phyloP scores from a whole-genome alignment of 352 stramenopile genomes.

The Pythium folliculosum region DNA sequence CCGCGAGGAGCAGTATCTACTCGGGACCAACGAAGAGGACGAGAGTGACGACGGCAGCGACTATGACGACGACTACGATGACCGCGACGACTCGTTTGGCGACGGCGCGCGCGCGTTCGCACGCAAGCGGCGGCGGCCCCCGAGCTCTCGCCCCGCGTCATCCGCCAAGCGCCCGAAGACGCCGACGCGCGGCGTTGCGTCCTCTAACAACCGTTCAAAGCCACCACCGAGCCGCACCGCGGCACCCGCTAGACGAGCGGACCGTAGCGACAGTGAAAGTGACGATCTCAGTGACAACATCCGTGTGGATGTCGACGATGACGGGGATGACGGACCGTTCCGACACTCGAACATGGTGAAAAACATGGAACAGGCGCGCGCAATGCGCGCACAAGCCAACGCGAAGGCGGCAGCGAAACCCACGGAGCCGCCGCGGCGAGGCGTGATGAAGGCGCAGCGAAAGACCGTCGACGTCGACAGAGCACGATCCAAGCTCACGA shows the following conservation, averaged over 20 bases:
- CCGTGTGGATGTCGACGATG: background rate
- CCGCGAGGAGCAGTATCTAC: slow-evolving; percentile 18
- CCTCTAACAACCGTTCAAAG: background rate
- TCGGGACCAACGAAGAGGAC: slow-evolving; percentile 13
- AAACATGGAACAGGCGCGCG: slow-evolving; percentile 7
- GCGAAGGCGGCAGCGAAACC: background rate
- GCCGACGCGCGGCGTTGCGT: background rate
- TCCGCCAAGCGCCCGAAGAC: background rate
- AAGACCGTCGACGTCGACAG: background rate
- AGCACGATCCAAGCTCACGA: background rate
- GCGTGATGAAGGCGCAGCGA: background rate
- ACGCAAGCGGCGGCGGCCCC: slow-evolving; percentile 9
- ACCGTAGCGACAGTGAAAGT: background rate
- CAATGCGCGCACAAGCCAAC: background rate
- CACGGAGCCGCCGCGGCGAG: background rate
- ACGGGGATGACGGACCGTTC: background rate
- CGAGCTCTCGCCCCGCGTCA: background rate
- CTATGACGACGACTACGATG: slow-evolving; percentile 31
- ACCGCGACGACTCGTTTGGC: slow-evolving; percentile 25
- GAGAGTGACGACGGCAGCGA: slow-evolving; percentile 13
- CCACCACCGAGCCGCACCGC: background rate
- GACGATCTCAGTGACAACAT: background rate
- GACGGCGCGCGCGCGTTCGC: slow-evolving; percentile 24
- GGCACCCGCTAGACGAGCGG: background rate
- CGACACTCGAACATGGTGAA: slow-evolving; percentile 6